These are phyloP conservation scores for Cornus florida DNA, from an alignment of 148 eudicot species.

Conservation along the genomic window DNA sequence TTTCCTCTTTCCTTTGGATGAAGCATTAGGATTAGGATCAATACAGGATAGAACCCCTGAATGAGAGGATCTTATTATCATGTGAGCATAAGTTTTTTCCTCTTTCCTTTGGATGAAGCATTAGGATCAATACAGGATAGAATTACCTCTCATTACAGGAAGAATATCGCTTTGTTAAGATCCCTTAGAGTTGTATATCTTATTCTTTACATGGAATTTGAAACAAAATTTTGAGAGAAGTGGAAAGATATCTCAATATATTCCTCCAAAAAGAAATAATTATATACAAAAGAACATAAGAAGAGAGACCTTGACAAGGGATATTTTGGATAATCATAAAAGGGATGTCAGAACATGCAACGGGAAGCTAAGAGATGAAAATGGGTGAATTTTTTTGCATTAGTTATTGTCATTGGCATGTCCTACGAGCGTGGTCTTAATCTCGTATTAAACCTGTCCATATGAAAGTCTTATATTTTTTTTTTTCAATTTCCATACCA, in stretches of 20 bases:
- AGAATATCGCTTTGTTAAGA: background rate
- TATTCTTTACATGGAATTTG: background rate
- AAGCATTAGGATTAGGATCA: background rate
- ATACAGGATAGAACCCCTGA: too few relatives aligned
- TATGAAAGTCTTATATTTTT: background rate
- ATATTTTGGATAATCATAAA: background rate
- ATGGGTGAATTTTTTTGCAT: background rate
- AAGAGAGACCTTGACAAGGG: background rate
- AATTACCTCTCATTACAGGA: background rate
- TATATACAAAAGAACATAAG: background rate
- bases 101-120: background rate
- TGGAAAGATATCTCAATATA: background rate
- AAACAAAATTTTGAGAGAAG: background rate
- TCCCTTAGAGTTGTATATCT: background rate
- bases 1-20: background rate
- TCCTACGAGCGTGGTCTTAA: background rate
- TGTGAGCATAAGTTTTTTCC: background rate
- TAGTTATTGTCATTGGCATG: background rate
- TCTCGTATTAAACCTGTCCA: background rate
- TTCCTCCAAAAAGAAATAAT: background rate
- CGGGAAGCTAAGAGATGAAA: background rate
- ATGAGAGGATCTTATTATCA: background rate
- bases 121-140: background rate
- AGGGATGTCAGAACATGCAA: too few relatives aligned
- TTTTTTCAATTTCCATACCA: background rate